These are phyloP conservation scores for Inosperma sp. DNA, from an alignment of 768 basidiomycete genomes.

Conservation along the genomic window DNA sequence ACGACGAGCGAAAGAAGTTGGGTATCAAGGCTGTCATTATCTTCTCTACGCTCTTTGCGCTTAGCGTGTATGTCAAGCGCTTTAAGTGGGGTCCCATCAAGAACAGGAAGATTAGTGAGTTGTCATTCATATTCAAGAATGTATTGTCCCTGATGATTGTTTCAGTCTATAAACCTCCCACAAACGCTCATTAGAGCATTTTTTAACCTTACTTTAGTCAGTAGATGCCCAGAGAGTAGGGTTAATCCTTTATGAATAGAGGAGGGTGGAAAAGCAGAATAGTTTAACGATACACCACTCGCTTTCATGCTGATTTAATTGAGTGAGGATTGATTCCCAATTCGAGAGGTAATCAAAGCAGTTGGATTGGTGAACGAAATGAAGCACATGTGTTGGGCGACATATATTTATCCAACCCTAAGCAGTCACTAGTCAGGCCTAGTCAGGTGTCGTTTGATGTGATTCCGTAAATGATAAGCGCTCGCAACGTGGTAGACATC, in stretches of 20 bases:
- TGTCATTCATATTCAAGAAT: background rate
- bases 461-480: no score
- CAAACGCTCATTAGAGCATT: slow-evolving; percentile 46
- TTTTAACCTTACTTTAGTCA: slow-evolving; percentile 11
- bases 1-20: slow-evolving; percentile 95
- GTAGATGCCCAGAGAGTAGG: slow-evolving; percentile 1
- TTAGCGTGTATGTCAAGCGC: slow-evolving; percentile 87
- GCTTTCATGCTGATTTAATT: no score
- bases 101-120: slow-evolving; percentile 87
- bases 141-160: background rate
- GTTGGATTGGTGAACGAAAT: slow-evolving; percentile 80
- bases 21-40: slow-evolving; percentile 95
- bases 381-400: no score
- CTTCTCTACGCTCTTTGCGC: slow-evolving; percentile 75
- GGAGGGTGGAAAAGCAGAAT: no score
- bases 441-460: no score
- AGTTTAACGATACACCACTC: slow-evolving; percentile 2
- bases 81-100: slow-evolving; percentile 94
- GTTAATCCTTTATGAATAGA: slow-evolving; percentile 22
- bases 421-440: no score
- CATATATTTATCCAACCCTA: no score
- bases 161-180: slow-evolving; percentile 60
- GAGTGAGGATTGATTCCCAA: no score
- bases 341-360: slow-evolving; percentile 57
- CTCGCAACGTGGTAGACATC: no score